These are phyloP conservation scores for Ascochyta pisi DNA, from an alignment of 2,329 filamentous ascomycete genomes.

Conservation along the genomic window DNA sequence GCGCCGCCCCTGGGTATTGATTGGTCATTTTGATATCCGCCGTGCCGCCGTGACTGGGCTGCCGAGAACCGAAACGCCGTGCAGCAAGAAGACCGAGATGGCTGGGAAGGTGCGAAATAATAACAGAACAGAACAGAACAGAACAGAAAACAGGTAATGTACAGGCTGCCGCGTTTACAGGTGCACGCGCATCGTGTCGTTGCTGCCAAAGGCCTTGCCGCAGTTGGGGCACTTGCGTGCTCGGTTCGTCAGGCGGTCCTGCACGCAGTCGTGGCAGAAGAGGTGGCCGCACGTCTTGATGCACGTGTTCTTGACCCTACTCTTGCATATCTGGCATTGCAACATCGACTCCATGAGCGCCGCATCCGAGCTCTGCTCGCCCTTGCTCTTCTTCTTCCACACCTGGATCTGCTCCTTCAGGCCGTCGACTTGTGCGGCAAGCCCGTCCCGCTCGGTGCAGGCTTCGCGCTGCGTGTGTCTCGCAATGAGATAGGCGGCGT, in stretches of 20 bases:
- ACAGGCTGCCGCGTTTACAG: conserved; percentile 19
- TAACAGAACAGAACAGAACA: no score
- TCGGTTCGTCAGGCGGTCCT: conserved; percentile 85
- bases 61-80: no score
- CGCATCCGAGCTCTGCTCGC: conserved; percentile 81
- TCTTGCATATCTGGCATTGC: conserved; percentile 90
- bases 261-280: conserved; percentile 90
- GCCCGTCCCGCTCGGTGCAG: conserved; percentile 77
- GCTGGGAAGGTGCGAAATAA: no score
- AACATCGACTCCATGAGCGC: conserved; percentile 81
- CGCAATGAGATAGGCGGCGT: conserved; percentile 71
- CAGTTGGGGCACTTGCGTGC: conserved; percentile 96
- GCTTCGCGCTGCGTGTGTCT: conserved; percentile 66
- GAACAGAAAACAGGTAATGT: no score
- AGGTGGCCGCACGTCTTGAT: conserved; percentile 95
- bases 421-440: conserved; percentile 78
- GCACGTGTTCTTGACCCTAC: conserved; percentile 91
- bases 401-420: conserved; percentile 82
- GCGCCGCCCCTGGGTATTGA: no score
- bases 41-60: no score
- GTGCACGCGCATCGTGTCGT: conserved; percentile 77
- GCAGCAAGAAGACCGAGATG: no score
- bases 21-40: no score
- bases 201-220: conserved; percentile 87
- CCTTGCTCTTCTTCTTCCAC: conserved; percentile 83